Percentiles rank a stretch among this genome's conserved stretches.
These are phyloP conservation scores for Monascus ruber DNA, from an alignment of 2,329 filamentous ascomycete species.

Conservation along the genomic window DNA sequence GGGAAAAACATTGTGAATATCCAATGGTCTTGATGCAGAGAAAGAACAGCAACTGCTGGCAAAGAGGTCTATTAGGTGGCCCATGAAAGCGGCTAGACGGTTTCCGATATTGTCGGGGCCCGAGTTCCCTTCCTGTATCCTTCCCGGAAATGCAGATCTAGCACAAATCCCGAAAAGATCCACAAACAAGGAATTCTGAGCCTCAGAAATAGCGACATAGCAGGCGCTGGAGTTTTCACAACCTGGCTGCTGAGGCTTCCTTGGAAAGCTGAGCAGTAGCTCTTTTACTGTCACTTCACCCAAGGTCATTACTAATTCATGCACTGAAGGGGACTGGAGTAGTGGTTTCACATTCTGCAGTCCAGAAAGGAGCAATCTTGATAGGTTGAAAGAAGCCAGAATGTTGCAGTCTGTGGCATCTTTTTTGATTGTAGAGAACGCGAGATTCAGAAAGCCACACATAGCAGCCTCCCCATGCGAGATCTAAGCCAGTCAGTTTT, in stretches of 20 bases:
- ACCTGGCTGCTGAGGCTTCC: too few relatives aligned
- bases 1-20: constrained; percentile 4
- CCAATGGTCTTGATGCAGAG: constrained; percentile 3
- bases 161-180: too few relatives aligned
- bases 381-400: constrained; percentile 11
- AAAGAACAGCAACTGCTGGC: constrained; percentile 2
- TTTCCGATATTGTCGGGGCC: too few relatives aligned
- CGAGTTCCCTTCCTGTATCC: too few relatives aligned
- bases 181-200: too few relatives aligned
- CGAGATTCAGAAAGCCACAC: constrained; percentile 12
- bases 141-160: too few relatives aligned
- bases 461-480: constrained; percentile 11
- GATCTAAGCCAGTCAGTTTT: constrained; percentile 4
- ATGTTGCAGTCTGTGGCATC: not conserved
- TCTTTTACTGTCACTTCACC: constrained; percentile 7
- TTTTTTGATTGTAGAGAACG: constrained; percentile 11
- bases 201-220: too few relatives aligned
- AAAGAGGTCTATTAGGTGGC: too few relatives aligned
- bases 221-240: too few relatives aligned
- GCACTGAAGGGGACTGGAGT: constrained; percentile 3
- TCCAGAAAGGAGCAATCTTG: constrained; percentile 12
- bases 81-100: too few relatives aligned
- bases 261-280: too few relatives aligned
- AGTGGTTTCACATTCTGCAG: constrained; percentile 9
- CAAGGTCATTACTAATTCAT: constrained; percentile 5